Conservation (phyloP, 116 monocot species). For the Dioscorea cayenensis region DNA sequence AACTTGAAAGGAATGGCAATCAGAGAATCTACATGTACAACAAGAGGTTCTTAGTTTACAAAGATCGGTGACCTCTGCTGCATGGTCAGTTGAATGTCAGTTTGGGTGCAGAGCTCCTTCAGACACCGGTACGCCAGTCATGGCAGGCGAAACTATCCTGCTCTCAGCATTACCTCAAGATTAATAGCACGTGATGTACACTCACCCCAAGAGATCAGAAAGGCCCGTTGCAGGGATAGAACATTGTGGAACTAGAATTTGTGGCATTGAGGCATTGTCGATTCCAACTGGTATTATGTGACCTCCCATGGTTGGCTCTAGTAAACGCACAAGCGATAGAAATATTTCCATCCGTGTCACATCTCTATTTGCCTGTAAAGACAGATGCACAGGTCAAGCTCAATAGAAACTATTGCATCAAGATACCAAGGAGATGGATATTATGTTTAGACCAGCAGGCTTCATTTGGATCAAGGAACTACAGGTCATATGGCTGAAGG, state of each 20-base stretch:
- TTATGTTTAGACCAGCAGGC: no score
- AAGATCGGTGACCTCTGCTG: not conserved
- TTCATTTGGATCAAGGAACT: no score
- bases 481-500: no score
- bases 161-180: constrained; percentile 40
- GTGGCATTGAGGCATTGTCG: constrained; percentile 15
- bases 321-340: constrained; percentile 53
- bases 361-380: constrained; percentile 81
- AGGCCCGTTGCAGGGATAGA: constrained; percentile 43
- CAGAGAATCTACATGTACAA: constrained; percentile 5
- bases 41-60: not conserved
- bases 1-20: not conserved
- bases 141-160: constrained; percentile 16
- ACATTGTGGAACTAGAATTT: constrained; percentile 18
- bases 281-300: constrained; percentile 11
- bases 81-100: constrained; percentile 9
- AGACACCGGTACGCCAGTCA: constrained; percentile 31
- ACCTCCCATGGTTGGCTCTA: constrained; percentile 35
- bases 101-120: not conserved
- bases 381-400: not conserved
- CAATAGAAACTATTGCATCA: no score
- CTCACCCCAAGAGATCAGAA: constrained; percentile 21
- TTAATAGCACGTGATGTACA: not conserved
- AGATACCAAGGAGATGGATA: no score
- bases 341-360: constrained; percentile 96